Base-by-base conservation (phyloP, 1,284 basidiomycete genomes). In the Ceratobasidium sp. region DNA sequence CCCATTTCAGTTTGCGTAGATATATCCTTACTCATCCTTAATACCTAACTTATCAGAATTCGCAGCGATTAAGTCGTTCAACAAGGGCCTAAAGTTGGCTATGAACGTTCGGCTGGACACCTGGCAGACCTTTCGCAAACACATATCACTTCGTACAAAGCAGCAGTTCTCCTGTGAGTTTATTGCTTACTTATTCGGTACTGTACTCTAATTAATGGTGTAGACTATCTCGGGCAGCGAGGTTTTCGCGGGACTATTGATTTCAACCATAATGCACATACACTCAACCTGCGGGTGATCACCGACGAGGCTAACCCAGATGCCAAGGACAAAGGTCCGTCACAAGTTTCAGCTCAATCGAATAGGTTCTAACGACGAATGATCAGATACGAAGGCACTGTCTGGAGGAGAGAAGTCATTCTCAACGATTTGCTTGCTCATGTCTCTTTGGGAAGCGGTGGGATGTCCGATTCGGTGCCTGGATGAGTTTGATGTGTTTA, bases 401-500 rank as follows among this genome's bases (percentile, higher is more conserved):
- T 94, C 92, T 82, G 79, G 80, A 59, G 78, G 97, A 57, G 97
- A 99, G 85, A 97, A 98, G 83, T 97, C 96, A 5, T 99, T 98
- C 86, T 95, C 96, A 6, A 99, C 98, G 0, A 96, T 99, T 80
- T 97, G 46, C 46, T 48, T 48, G 17, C 46, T 17, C 46, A 48
- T 17, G 46, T 48, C 46, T 17, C 46, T 48, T 13, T 48, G 17
- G 17, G 10, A 48, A 48, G 12, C 46, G 46, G 17, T 48, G 10
- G 17, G 46, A 48, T 13, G 46, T 84, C 97, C 97, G 0, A 90
- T 99, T 73, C 89, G 97, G 78, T 99, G 97, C 83, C 90, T 81
- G 92, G 94, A 95, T 81, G 94, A 95, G 83, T 97, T 96, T 83
- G 95, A 98, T 81, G 96, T 98, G 15, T 98, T 97, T 87, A 96